Base-by-base conservation (phyloP, 1,284 basidiomycete genomes). In the Xerocomus amazonicus region DNA sequence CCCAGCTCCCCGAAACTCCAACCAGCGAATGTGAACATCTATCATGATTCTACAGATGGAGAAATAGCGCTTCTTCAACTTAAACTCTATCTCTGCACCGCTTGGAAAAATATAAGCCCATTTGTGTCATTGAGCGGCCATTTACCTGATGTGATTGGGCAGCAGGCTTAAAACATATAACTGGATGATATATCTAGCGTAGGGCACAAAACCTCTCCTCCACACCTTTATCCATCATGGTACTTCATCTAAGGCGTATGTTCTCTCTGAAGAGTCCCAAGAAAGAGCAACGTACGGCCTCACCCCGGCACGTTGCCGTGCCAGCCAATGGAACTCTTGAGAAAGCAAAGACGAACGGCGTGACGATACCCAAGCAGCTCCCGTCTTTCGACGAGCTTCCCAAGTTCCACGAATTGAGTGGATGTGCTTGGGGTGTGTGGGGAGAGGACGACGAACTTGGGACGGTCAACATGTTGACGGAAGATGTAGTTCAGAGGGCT, bases 381-480 rank as follows among this genome's bases (percentile, higher is more conserved):
- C 84, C 84, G 0, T 70, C 71, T 4, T 87, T 79, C 57, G 81
- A 85, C 58, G 78, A 85, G 52, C 70, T 87, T 1, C 82, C 84
- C 12, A 57, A 61, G 27, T 85, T 78, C 66, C 75, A 80, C 52
- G 70, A 81, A 43, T 72, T 79, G 51, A 62, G 70, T 8, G 84
- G 83, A 8, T 86, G 83, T 55, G 86, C 86, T 1, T 89, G 87
- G 87, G 73, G 72, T 2, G 74, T 89, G 4, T 89, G 85, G 84
- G 85, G 85, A 17, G 66, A 73, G 35, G 77, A 81, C 17, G 87
- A 89, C 56, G 72, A 87, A 59, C 71, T 89, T 10, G 86, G 86
- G 6, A 88, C 84, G 2, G 70, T 88, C 45, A 88, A 88, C 63
- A 54, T 88, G 37, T 67, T 89, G 46, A 87, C 86, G 3, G 77